Conservation (phyloP, 225 moss, liverwort and hornwort species). For the Lunularia cruciata region DNA sequence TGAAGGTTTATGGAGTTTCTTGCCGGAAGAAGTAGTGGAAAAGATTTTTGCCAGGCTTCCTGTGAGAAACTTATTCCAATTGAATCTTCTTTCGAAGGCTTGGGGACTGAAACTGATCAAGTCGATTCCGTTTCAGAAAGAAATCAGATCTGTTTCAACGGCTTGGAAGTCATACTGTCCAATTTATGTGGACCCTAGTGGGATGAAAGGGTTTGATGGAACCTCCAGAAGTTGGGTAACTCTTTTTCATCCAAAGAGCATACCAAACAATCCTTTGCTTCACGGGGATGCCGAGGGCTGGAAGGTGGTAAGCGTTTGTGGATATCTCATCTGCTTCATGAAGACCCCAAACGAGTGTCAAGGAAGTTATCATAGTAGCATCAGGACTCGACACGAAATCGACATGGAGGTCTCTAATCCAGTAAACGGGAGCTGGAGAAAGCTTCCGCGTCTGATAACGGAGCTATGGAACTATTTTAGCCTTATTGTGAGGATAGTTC, state of each 20-base stretch:
- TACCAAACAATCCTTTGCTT: not conserved
- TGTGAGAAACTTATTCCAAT: not conserved
- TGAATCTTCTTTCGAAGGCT: not conserved
- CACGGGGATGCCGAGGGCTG: not conserved
- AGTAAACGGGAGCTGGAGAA: not conserved
- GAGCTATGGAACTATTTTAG: not conserved
- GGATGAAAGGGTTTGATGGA: not conserved
- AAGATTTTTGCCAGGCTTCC: not conserved
- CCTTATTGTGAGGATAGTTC: not conserved
- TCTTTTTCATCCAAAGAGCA: not conserved
- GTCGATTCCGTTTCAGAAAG: not conserved
- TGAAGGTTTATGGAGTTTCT: not conserved
- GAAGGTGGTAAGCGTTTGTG: not conserved
- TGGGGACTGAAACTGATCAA: not conserved
- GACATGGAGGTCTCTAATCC: not conserved
- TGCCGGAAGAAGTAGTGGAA: not conserved
- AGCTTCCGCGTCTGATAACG: not conserved
- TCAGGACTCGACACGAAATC: not conserved
- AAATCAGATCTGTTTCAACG: not conserved
- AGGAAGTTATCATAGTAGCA: no score
- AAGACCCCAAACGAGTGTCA: not conserved
- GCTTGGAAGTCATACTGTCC: not conserved
- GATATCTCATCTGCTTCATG: slow-evolving; percentile 1
- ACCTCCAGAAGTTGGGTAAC: not conserved
- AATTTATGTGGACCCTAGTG: not conserved